Evolutionary conservation across 306 rosid species (phyloP).

Genomic region (Cucumis hystrix): DNA sequence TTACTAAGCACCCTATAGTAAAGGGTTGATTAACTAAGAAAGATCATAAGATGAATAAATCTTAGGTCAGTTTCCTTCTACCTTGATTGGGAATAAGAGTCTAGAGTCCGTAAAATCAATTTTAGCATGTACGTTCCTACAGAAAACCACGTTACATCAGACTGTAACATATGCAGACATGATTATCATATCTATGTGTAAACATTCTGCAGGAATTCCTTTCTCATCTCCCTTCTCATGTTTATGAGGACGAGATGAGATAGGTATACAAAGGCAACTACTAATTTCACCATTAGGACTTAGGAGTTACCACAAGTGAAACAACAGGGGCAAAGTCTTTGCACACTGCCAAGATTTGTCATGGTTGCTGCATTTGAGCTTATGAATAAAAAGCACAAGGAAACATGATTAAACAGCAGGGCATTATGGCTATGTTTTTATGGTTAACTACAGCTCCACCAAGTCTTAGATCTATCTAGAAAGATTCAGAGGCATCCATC

Average conservation of each 20-base stretch:
- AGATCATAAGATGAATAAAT: neutral
- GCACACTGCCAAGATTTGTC: neutral
- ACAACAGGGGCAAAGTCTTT: neutral
- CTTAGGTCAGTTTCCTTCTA: neutral
- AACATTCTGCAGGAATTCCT: neutral
- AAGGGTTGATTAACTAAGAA: neutral
- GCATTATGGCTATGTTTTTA: neutral
- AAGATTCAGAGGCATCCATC: neutral
- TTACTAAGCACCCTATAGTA: neutral
- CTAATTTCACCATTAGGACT: neutral
- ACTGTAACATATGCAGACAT: neutral
- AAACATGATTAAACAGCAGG: neutral
- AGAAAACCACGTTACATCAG: neutral
- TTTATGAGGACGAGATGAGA: neutral
- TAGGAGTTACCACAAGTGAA: neutral
- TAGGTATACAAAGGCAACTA: neutral
- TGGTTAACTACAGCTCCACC: neutral
- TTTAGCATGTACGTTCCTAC: neutral
- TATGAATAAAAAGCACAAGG: neutral
- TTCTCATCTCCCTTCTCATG: neutral
- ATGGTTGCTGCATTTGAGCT: neutral
- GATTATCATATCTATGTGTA: neutral
- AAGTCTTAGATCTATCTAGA: neutral
- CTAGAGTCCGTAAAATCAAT: neutral
- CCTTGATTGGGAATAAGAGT: neutral